Evolutionary conservation across 2,329 filamentous ascomycete genomes (phyloP), one percentile per base, ranked within the genome.

Genomic region (Aureobasidium leucospermi): DNA sequence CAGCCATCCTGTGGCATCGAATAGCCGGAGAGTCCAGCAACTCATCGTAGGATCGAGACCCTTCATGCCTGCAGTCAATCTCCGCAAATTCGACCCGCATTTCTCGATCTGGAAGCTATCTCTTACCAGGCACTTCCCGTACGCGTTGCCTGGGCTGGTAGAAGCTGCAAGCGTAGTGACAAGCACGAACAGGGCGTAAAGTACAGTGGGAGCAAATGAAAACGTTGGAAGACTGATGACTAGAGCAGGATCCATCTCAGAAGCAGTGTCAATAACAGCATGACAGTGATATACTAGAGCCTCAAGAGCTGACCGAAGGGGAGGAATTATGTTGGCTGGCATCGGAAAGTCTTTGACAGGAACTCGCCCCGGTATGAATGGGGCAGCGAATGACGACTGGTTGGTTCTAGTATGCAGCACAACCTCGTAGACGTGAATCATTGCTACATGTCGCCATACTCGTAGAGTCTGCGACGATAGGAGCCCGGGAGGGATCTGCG

Each of bases 381-480:
- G 69, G 13, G 67, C 69, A 4, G 67, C 61, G 47, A 70, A 71
- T 15, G 62, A 65, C 2, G 61, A 49, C 49, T 67, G 67, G 56
- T 71, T 71, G 0, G 67, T 68, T 10, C 62, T 7, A 4, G 69
- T 71, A 43, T 70, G 67, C 3, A 71, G 58, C 8, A 68, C 63
- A 10, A 64, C 41, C 51, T 70, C 69, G 59, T 71, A 65, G 36
- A 70, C 64, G 42, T 67, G 63, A 3, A 67, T 57, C 15, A 65
- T 66, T 3, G 65, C 64, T 15, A 69, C 60, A 46, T 69, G 63
- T 38, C 67, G 63, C 62, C 62, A 67, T 29, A 69, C 62, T 1
- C 63, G 36, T 1, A 70, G 43, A 6, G 51, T 57, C 1, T 1
- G 23, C 2, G 64, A 64, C 19, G 53, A 58, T 11, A 61, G 58